These are phyloP conservation scores for Colletotrichum phormii DNA, from an alignment of 2,329 filamentous ascomycete genomes.

Conservation along the genomic window DNA sequence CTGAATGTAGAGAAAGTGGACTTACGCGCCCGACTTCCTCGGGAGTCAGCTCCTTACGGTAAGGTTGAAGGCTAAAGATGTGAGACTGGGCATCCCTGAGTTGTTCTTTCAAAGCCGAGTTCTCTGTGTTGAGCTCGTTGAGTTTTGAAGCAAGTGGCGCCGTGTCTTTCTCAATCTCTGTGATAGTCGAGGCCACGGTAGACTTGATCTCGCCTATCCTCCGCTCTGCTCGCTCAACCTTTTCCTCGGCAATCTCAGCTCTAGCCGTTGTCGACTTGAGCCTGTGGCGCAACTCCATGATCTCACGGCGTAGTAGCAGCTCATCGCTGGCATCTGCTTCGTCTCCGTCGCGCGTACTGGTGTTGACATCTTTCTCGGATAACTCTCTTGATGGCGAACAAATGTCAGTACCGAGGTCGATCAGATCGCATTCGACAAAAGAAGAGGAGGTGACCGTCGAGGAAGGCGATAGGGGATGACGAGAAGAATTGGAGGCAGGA, in stretches of 20 bases:
- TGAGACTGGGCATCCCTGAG: conserved; percentile 51
- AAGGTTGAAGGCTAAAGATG: conserved; percentile 55
- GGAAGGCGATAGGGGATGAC: background rate
- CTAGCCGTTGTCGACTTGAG: conserved; percentile 12
- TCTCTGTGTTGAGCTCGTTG: conserved; percentile 43
- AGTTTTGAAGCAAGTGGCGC: conserved; percentile 39
- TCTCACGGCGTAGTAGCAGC: conserved; percentile 36
- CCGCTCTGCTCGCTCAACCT: conserved; percentile 42
- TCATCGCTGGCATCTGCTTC: background rate
- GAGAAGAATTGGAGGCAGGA: background rate
- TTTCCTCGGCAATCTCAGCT: conserved; percentile 45
- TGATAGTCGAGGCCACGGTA: conserved; percentile 40
- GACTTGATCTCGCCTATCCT: conserved; percentile 42
- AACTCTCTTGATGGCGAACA: background rate
- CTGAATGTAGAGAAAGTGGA: background rate
- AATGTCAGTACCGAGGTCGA: conserved; percentile 23
- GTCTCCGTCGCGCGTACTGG: background rate
- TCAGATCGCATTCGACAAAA: conserved; percentile 16
- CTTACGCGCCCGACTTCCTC: conserved; percentile 51
- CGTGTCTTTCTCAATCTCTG: conserved; percentile 41
- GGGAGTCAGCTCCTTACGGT: conserved; percentile 50
- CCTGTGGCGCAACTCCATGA: conserved; percentile 37
- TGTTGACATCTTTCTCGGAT: background rate
- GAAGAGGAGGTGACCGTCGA: background rate
- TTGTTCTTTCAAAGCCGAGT: conserved; percentile 43